These are phyloP conservation scores for Bipolaris zeicola DNA, from an alignment of 2,329 filamentous ascomycete genomes.

Conservation along the genomic window DNA sequence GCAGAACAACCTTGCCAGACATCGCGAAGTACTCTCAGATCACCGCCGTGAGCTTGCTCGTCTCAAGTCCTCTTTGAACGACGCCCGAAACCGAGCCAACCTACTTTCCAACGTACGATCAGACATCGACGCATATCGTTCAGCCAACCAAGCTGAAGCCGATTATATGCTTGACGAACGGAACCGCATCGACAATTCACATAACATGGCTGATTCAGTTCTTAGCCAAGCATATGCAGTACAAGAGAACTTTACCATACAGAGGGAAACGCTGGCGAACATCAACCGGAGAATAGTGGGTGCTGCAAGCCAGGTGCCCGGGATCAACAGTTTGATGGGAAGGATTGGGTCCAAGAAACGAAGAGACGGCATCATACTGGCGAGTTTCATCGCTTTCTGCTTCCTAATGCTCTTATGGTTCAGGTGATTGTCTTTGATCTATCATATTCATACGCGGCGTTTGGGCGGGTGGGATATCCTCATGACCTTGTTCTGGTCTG, in stretches of 20 bases:
- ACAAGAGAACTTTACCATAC: conserved; percentile 85
- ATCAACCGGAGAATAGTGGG: conserved; percentile 90
- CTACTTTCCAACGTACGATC: conserved; percentile 87
- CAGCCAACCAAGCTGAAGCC: conserved; percentile 81
- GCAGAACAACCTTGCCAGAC: conserved; percentile 90
- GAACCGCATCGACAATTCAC: conserved; percentile 81
- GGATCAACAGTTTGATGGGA: conserved; percentile 87
- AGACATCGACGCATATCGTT: conserved; percentile 88
- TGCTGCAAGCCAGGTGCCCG: conserved; percentile 88
- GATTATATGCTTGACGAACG: conserved; percentile 98
- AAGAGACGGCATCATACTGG: conserved; percentile 92
- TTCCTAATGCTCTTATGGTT: conserved; percentile 79
- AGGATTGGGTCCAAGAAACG: conserved; percentile 95
- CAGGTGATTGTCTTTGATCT: conserved; percentile 28
- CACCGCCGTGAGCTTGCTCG: conserved; percentile 83
- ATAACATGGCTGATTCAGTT: conserved; percentile 87
- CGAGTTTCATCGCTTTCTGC: conserved; percentile 87
- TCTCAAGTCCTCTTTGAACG: conserved; percentile 72
- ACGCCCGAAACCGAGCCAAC: conserved; percentile 85
- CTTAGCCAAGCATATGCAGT: conserved; percentile 96
- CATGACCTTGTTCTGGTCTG: conserved; percentile 25
- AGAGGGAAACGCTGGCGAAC: conserved; percentile 84
- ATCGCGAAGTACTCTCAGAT: conserved; percentile 86
- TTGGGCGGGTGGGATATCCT: conserved; percentile 37
- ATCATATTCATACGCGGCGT: conserved; percentile 21